Conservation (phyloP, 371 early-diverging fungal species). For the Mucor plumbeus region DNA sequence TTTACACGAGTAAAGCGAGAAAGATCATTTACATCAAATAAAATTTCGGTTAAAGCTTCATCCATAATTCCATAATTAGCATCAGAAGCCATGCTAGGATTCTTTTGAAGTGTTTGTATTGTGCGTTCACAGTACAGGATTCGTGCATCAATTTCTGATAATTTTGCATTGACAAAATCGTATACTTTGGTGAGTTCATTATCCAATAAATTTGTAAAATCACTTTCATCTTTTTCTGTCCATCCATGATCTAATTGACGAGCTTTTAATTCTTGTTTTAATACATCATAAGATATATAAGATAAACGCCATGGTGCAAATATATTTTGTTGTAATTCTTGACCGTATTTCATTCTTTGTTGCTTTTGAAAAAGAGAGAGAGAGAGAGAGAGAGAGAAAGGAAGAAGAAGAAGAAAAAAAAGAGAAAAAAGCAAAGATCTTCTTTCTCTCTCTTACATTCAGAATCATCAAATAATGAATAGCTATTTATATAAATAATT, state of each 20-base stretch:
- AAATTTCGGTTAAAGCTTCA: constrained; percentile 34
- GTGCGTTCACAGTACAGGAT: constrained; percentile 70
- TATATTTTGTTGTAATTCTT: constrained; percentile 48
- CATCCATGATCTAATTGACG: constrained; percentile 42
- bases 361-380: constrained; percentile 12
- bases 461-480: constrained; percentile 81
- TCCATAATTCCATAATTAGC: constrained; percentile 56
- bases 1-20: constrained; percentile 91
- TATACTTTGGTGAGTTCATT: constrained; percentile 86
- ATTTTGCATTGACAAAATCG: constrained; percentile 61
- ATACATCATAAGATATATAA: constrained; percentile 90
- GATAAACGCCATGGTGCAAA: constrained; percentile 82
- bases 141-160: constrained; percentile 80
- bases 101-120: constrained; percentile 28
- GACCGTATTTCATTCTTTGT: constrained; percentile 48
- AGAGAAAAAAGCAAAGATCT: constrained; percentile 40
- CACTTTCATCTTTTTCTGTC: constrained; percentile 74
- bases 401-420: neutral
- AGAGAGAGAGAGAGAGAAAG: neutral
- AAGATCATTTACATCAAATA: constrained; percentile 82
- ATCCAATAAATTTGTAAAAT: constrained; percentile 80
- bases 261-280: constrained; percentile 83
- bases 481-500: constrained; percentile 72
- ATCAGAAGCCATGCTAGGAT: constrained; percentile 34
- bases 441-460: constrained; percentile 26